Evolutionary conservation across 352 stramenopile genomes (phyloP), one percentile per base, ranked within the genome.

Genomic region (Phytophthora pinifolia): DNA sequence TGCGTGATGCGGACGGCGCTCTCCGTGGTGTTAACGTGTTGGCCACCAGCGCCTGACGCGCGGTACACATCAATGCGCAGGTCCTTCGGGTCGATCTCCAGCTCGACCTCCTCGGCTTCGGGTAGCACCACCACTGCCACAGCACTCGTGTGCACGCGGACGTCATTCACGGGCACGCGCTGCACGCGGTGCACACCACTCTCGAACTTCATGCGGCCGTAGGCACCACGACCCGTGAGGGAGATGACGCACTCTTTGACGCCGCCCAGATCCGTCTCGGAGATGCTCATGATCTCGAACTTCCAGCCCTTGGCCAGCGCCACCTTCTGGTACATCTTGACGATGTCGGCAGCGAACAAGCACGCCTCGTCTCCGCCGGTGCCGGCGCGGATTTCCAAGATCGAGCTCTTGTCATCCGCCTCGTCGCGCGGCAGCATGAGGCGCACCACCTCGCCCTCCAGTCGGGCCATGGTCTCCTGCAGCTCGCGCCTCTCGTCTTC

Each of bases 1-100:
- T 99, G 97, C 14, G 97, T 92, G 50, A 99, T 85, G 50, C 98
- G 93, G 33, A 99, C 95, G 9, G 94, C 96, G 42, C 92, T 98
- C 64, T 99, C 97, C 7, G 96, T 98, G 53, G 98, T 99, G 83
- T 99, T 99, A n/a, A 99, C 97, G 71, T 99, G 98, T 79, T 99
- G 97, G 0, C 95, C 96, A 36, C 97, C 97, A 35, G 96, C 94
- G 37, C 97, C 97, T 49, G 95, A 97, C 18, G 92, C 95, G 20
- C 97, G 82, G 73, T 98, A 99, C n/a, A 98, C 98, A 42, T 97
- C 92, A 54, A 99, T 97, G 58, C 97, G 92, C 41, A 99, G 81
- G 64, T 99, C 97, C 58, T 98, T 97, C 15, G 76, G 58, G 52
- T 98, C 88, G 3, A 99, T 77, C 74, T 97, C 49, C 56, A 86